phyloP scores from a whole-genome alignment of 2,329 filamentous ascomycete species.

The Aspergillus udagawae region DNA sequence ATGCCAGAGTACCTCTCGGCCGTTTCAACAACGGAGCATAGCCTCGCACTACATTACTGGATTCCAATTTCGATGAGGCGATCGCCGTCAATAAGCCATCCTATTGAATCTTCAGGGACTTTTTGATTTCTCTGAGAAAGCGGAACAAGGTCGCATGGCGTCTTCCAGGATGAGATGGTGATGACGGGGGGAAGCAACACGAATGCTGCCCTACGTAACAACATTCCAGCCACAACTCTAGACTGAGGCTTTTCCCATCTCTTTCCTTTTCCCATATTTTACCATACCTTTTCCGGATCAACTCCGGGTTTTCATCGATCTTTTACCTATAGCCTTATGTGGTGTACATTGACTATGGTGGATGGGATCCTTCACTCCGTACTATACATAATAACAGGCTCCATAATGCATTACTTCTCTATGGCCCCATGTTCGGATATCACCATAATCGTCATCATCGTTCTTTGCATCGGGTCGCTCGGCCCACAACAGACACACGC shows the following conservation, averaged over 20 bases:
- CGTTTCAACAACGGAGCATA: background rate
- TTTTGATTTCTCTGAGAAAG: background rate
- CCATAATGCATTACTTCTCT: background rate
- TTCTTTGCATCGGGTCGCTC: constrained; percentile 17
- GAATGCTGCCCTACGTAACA: constrained; percentile 20
- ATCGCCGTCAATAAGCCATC: background rate
- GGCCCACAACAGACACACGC: constrained; percentile 9
- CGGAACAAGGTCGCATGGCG: constrained; percentile 2
- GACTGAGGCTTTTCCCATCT: background rate
- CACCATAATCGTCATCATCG: constrained; percentile 4
- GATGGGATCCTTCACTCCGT: background rate
- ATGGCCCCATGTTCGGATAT: constrained; percentile 8
- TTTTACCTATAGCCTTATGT: background rate
- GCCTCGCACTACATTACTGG: background rate
- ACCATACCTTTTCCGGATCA: background rate
- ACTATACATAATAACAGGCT: background rate
- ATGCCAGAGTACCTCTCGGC: background rate
- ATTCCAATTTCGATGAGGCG: background rate
- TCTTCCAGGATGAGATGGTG: background rate
- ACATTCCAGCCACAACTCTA: constrained; percentile 19
- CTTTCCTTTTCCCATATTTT: background rate
- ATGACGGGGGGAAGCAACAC: constrained; percentile 3
- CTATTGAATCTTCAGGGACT: background rate
- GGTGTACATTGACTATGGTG: background rate
- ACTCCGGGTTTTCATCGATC: constrained; percentile 2